Evolutionary conservation across 1,284 basidiomycete species (phyloP), one percentile per base, ranked within the genome.

Genomic region (Pterulicium gracile): DNA sequence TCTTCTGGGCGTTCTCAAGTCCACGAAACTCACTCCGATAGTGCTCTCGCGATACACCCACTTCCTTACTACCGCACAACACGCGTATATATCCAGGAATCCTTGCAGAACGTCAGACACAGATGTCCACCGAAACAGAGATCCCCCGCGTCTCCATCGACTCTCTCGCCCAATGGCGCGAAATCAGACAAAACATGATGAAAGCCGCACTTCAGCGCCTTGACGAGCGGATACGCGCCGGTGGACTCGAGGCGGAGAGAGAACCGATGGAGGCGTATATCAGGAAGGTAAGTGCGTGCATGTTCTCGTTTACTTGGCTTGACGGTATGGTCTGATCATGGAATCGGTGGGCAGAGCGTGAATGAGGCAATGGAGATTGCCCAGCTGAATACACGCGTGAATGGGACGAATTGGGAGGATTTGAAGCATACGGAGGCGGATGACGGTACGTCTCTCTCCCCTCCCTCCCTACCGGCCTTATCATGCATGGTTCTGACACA

Each of bases 221-320:
- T 13, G 36, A 39, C 15, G 36, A 39, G 19, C 36, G 15, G 19
- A 39, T 39, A 39, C 36, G 36, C n/a, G 36, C 36, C 7, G 36
- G 19, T 39, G 36, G 36, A 5, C 36, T 39, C 36, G 36, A 39
- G 36, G 36, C n/a, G n/a, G 36, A 39, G 15, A 39, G 36, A 17
- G 36, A 39, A 18, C n/a, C 36, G 4, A 7, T 39, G 7, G 19
- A 15, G 36, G 36, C n/a, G 5, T 17, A 39, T 17, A 39, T 39
- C 7, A 13, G 36, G 15, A 5, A 39, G 36, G 36, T 39, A n/a
- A n/a, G 27, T 32, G n/a, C 27, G 27, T 32, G 27, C 7, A n/a
- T 32, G 7, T 7, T 18, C 36, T 39, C 19, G n/a, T 39, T 17
- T 10, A 32, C n/a, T 32, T 32, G 7, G 7, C 27, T n/a, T 10